Percentiles rank a stretch among this genome's conserved stretches.
Evolutionary conservation across 495 filamentous ascomycete species (phyloP).

Genomic region (Daldinia concentrica): DNA sequence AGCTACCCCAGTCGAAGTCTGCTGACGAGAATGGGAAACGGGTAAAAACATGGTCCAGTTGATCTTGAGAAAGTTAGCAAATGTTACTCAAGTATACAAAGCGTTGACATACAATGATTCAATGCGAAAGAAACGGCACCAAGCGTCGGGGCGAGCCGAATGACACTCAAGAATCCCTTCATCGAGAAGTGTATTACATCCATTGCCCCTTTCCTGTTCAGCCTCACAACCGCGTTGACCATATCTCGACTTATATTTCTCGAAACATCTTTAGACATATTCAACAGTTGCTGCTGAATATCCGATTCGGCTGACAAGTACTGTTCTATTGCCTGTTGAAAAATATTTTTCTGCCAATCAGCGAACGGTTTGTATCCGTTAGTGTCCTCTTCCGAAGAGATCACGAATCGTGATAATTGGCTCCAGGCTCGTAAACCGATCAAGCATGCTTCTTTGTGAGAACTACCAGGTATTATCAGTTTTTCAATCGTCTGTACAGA

Average conservation of each 20-base stretch:
- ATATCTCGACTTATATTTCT: constrained; percentile 50
- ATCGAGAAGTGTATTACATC: constrained; percentile 54
- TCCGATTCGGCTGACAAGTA: constrained; percentile 60
- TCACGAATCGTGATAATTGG: constrained; percentile 78
- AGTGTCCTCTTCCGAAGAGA: constrained; percentile 65
- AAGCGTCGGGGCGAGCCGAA: constrained; percentile 50
- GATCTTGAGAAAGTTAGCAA: constrained; percentile 40
- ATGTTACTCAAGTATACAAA: neutral
- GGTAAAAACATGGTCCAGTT: constrained; percentile 56
- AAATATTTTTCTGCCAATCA: constrained; percentile 72
- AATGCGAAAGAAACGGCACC: constrained; percentile 49
- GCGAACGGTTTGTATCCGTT: constrained; percentile 66
- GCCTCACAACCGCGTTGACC: constrained; percentile 53
- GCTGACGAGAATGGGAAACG: constrained; percentile 51
- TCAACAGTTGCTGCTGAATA: constrained; percentile 57
- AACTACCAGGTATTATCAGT: constrained; percentile 78
- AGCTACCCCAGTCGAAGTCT: constrained; percentile 54
- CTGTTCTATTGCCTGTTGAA: constrained; percentile 59
- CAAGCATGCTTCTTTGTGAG: constrained; percentile 85
- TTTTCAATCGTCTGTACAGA: constrained; percentile 74
- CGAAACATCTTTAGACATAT: constrained; percentile 49
- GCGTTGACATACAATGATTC: constrained; percentile 48
- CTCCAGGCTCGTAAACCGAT: constrained; percentile 86
- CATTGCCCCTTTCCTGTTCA: constrained; percentile 57
- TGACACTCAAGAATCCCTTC: constrained; percentile 53